phyloP scores from a whole-genome alignment of 352 stramenopile genomes.

The Saprolegnia parasitica region DNA sequence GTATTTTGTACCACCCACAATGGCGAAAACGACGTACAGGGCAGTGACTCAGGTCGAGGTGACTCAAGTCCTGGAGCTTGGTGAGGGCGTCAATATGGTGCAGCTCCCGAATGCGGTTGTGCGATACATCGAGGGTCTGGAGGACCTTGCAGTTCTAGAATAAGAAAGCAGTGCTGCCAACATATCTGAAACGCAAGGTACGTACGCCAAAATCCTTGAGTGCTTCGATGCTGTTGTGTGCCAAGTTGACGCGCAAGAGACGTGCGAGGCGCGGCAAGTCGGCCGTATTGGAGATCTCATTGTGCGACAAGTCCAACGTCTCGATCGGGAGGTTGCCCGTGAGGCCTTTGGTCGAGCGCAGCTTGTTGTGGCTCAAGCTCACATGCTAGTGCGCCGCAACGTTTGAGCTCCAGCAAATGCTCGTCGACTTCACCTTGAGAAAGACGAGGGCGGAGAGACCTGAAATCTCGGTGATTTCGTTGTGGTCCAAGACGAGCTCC shows the following conservation, averaged over 20 bases:
- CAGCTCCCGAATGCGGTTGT: conserved; percentile 48
- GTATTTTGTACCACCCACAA: not conserved
- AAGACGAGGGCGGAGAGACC: conserved; percentile 53
- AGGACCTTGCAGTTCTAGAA: conserved; percentile 47
- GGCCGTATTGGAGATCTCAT: conserved; percentile 48
- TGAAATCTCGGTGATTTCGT: conserved; percentile 47
- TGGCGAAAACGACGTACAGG: conserved; percentile 32
- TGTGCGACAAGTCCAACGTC: conserved; percentile 59
- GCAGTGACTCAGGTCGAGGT: conserved; percentile 43
- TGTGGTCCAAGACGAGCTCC: conserved; percentile 58
- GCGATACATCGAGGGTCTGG: conserved; percentile 48
- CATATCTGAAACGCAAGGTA: too few relatives aligned
- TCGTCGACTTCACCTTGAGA: conserved; percentile 39
- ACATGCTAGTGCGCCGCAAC: conserved; percentile 17
- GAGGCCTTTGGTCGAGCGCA: conserved; percentile 7
- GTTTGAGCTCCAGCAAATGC: not conserved
- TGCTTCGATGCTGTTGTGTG: conserved; percentile 48
- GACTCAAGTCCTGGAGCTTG: conserved; percentile 40
- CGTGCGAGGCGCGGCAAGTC: conserved; percentile 44
- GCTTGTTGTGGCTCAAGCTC: conserved; percentile 23
- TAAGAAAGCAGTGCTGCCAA: not conserved
- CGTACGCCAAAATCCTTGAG: conserved; percentile 48
- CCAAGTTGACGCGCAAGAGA: conserved; percentile 47
- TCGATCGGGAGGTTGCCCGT: conserved; percentile 21
- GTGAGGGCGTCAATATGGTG: conserved; percentile 61